Evolutionary conservation across 1,284 basidiomycete species (phyloP).

Genomic region (Pyrrhoderma noxium): DNA sequence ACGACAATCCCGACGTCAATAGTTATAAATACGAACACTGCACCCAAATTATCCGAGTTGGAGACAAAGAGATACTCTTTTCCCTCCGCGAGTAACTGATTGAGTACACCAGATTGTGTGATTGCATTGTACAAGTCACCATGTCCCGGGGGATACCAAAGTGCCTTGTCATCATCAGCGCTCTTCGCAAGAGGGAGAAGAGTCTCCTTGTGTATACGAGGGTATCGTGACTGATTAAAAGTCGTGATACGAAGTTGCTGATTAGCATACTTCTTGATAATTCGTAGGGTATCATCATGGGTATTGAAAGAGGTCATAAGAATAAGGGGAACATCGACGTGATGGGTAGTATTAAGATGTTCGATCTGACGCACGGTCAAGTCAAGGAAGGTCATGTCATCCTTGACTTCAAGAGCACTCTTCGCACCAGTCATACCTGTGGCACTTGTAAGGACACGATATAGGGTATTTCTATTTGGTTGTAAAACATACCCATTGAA

Average conservation of each 20-base stretch:
- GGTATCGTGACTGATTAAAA: slow-evolving; percentile 98
- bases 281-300: slow-evolving; percentile 92
- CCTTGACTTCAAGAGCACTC: slow-evolving; percentile 86
- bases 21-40: slow-evolving; percentile 63
- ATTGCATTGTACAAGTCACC: slow-evolving; percentile 95
- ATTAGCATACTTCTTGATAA: slow-evolving; percentile 99
- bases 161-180: slow-evolving; percentile 87
- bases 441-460: slow-evolving; percentile 9
- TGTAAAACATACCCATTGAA: slow-evolving; percentile 72
- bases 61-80: slow-evolving; percentile 99
- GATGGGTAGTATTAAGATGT: slow-evolving; percentile 66
- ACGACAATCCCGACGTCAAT: background rate
- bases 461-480: background rate
- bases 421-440: slow-evolving; percentile 89
- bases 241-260: slow-evolving; percentile 93
- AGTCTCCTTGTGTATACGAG: slow-evolving; percentile 93
- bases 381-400: slow-evolving; percentile 99
- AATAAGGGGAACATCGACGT: slow-evolving; percentile 90
- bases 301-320: slow-evolving; percentile 99
- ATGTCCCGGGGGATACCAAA: slow-evolving; percentile 99
- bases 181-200: slow-evolving; percentile 85
- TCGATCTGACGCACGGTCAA: slow-evolving; percentile 97
- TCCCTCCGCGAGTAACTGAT: slow-evolving; percentile 90
- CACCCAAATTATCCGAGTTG: slow-evolving; percentile 98
- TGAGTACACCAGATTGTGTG: slow-evolving; percentile 92